A percentile compares a stretch with the other conserved stretches of the same genome.
Conservation (phyloP, 106 monocot species). For the Platanthera zijinensis region DNA sequence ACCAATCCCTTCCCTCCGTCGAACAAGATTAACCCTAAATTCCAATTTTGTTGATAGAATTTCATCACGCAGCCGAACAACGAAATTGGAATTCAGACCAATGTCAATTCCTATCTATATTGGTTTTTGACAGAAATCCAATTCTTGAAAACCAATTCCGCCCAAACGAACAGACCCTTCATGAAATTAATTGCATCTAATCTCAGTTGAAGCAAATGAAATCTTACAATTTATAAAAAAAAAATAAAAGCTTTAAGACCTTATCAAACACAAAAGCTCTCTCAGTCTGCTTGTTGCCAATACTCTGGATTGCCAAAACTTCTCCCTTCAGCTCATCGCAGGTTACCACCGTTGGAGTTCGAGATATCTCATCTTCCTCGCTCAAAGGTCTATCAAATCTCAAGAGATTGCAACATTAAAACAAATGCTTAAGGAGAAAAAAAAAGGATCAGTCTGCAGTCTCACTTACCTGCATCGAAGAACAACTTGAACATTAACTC, state of each 20-base stretch:
- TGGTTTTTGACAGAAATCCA: no score
- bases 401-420: neutral
- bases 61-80: no score
- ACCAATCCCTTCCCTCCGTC: no score
- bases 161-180: no score
- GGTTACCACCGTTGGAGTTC: slow-evolving; percentile 22
- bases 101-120: no score
- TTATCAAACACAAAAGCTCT: slow-evolving; percentile 39
- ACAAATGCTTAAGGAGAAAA: neutral
- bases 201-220: neutral
- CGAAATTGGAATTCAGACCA: no score
- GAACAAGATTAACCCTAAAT: no score
- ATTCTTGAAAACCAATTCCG: no score
- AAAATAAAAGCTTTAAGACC: neutral
- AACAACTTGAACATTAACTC: slow-evolving; percentile 82
- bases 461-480: slow-evolving; percentile 37
- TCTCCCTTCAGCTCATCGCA: slow-evolving; percentile 44
- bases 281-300: slow-evolving; percentile 57
- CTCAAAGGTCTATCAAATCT: slow-evolving; percentile 29
- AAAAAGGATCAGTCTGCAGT: neutral
- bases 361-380: slow-evolving; percentile 28
- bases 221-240: neutral
- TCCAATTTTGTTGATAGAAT: no score
- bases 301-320: slow-evolving; percentile 32
- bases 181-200: neutral